phyloP scores from a whole-genome alignment of 768 basidiomycete genomes.

The Boletellus ananas region DNA sequence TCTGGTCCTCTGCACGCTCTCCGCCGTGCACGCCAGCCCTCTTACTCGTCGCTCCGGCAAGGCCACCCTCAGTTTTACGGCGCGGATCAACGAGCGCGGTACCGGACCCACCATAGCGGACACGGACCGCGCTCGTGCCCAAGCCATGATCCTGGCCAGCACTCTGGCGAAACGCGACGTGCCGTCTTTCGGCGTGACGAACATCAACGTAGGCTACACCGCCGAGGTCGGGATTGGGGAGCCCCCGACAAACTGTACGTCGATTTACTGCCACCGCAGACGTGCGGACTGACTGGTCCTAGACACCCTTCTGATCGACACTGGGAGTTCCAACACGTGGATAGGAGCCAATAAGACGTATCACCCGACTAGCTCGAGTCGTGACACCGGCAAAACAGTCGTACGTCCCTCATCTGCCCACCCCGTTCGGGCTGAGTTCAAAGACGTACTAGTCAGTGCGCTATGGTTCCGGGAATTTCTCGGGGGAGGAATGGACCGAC shows the following conservation, averaged over 20 bases:
- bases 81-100: neutral
- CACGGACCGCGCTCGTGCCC: conserved; percentile 20
- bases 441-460: neutral
- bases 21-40: neutral
- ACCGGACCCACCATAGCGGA: conserved; percentile 3
- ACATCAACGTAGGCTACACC: conserved; percentile 23
- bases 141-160: conserved; percentile 3
- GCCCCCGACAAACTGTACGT: conserved; percentile 26
- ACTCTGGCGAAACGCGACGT: conserved; percentile 5
- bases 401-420: neutral
- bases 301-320: conserved; percentile 29
- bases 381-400: conserved; percentile 10
- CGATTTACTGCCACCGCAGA: too few species aligned
- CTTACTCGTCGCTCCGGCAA: neutral
- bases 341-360: conserved; percentile 21
- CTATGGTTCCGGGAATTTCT: neutral
- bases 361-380: conserved; percentile 5
- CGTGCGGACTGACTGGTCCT: neutral
- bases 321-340: conserved; percentile 30
- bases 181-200: conserved; percentile 10
- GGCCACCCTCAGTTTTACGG: neutral
- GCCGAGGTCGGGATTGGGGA: conserved; percentile 27
- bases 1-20: neutral
- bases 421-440: neutral
- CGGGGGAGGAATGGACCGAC: conserved; percentile 1